A percentile compares a stretch with the other conserved stretches of the same genome.
phyloP scores from a whole-genome alignment of 768 basidiomycete species.

The Pholiota microspora region DNA sequence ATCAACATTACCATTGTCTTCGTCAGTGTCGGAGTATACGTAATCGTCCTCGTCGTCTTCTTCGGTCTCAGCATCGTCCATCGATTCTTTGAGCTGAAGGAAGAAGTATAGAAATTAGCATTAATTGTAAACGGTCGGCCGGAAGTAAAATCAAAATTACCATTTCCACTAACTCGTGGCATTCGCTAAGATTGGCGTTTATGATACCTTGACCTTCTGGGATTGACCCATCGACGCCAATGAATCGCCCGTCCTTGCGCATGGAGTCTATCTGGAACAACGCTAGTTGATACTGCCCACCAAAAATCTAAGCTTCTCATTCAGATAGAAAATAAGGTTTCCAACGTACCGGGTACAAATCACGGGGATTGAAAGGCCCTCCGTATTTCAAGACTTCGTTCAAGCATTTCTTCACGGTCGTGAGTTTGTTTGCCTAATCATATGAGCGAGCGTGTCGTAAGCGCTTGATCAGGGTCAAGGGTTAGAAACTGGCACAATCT shows the following conservation, averaged over 20 bases:
- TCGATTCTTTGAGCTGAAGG: constrained; percentile 74
- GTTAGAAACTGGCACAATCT: constrained; percentile 2
- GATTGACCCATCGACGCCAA: constrained; percentile 82
- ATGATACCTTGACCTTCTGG: constrained; percentile 97
- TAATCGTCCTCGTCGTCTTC: constrained; percentile 55
- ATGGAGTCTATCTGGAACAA: constrained; percentile 93
- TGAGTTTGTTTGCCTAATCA: constrained; percentile 87
- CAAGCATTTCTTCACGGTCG: constrained; percentile 94
- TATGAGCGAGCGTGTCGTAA: neutral
- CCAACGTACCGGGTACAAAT: constrained; percentile 83
- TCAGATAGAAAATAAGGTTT: neutral
- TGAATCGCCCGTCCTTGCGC: constrained; percentile 91
- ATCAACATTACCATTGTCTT: too few species aligned
- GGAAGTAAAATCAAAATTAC: constrained; percentile 34
- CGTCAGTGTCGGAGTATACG: constrained; percentile 34
- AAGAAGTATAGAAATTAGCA: neutral
- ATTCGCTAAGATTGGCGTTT: constrained; percentile 94
- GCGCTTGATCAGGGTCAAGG: neutral
- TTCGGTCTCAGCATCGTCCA: constrained; percentile 68
- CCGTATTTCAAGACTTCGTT: constrained; percentile 96
- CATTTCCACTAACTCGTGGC: constrained; percentile 95
- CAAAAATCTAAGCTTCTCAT: neutral
- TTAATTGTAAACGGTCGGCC: neutral
- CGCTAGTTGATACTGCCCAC: constrained; percentile 81
- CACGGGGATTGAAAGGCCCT: constrained; percentile 87